These are phyloP conservation scores for Aspergillus fructus DNA, from an alignment of 2,329 filamentous ascomycete species.

Conservation along the genomic window DNA sequence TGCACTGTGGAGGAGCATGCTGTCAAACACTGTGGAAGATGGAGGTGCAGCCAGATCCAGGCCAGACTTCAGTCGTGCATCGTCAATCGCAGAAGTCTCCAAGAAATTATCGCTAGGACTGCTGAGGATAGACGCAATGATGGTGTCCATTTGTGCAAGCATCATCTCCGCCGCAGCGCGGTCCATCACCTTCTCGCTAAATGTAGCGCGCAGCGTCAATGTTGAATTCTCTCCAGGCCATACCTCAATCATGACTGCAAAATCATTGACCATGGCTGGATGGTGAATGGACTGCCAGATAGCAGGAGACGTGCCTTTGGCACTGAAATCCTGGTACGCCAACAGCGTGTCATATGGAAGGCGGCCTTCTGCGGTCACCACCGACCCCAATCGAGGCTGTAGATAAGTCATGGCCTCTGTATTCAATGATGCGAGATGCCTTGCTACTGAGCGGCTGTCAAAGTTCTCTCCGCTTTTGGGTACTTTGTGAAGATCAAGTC, in stretches of 20 bases:
- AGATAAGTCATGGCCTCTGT: constrained; percentile 22
- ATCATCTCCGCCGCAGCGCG: constrained; percentile 22
- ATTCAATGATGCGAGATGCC: constrained; percentile 25
- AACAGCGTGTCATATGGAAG: constrained; percentile 38
- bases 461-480: constrained; percentile 11
- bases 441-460: constrained; percentile 24
- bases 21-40: constrained; percentile 12
- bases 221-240: constrained; percentile 24
- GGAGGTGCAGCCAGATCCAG: constrained; percentile 17
- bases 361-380: constrained; percentile 21
- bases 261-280: constrained; percentile 32
- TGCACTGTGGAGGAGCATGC: constrained; percentile 18
- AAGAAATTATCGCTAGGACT: constrained; percentile 21
- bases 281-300: constrained; percentile 23
- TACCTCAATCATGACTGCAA: constrained; percentile 33
- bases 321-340: constrained; percentile 34
- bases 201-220: constrained; percentile 30
- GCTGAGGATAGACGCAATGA: constrained; percentile 26
- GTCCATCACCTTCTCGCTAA: constrained; percentile 24
- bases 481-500: constrained; percentile 22
- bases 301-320: constrained; percentile 11
- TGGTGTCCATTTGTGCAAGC: constrained; percentile 27
- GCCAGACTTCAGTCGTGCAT: constrained; percentile 18
- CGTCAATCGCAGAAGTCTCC: constrained; percentile 9
- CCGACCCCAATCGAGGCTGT: constrained; percentile 25